Evolutionary conservation across 2,329 filamentous ascomycete species (phyloP), one percentile per base, ranked within the genome.

Genomic region (Colletotrichum phormii): DNA sequence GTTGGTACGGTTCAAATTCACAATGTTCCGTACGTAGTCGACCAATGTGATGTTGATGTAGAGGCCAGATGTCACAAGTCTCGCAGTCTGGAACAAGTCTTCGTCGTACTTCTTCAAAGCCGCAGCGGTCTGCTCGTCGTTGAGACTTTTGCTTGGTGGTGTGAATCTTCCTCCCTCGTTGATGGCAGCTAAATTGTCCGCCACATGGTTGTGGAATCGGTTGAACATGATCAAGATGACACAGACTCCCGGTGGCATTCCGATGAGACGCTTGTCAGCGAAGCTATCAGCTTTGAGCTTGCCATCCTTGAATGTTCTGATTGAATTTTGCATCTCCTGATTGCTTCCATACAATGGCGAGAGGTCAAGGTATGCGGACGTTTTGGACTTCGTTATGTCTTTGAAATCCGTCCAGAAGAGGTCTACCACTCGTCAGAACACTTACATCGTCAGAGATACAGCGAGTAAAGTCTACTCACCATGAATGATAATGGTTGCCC

Each of bases 131-230:
- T 86, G 84, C 54, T 92, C 89, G 2, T 85, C 86, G 0, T 84
- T 77, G 0, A 90, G 83, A 0, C 82, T 74, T 4, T 85, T 81
- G 0, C 84, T 78, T 0, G 94, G 94, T 72, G 90, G 91, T 0
- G 87, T 89, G 82, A 98, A 98, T 26, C 94, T 89, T 18, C 91
- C 91, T 57, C 90, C 90, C 77, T 98, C 95, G 77, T 98, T 98
- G 82, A 98, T 96, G n/a, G 88, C 84, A 0, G 93, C 93, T 22
- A 98, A 85, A 73, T 96, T 93, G 66, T 91, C 89, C 1, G 94
- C 95, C 0, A 95, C 90, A 75, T 97, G 89, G 82, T 98, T 98
- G 83, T 98, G 96, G 83, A 97, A 97, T 29, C 91, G 89, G 77
- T 92, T 93, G 83, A 95, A 92, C 93, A 95, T 94, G 60, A 95